A percentile compares a stretch with the other conserved stretches of the same genome.
These are phyloP conservation scores for Aspergillus ruber DNA, from an alignment of 2,329 filamentous ascomycete genomes.

Conservation along the genomic window DNA sequence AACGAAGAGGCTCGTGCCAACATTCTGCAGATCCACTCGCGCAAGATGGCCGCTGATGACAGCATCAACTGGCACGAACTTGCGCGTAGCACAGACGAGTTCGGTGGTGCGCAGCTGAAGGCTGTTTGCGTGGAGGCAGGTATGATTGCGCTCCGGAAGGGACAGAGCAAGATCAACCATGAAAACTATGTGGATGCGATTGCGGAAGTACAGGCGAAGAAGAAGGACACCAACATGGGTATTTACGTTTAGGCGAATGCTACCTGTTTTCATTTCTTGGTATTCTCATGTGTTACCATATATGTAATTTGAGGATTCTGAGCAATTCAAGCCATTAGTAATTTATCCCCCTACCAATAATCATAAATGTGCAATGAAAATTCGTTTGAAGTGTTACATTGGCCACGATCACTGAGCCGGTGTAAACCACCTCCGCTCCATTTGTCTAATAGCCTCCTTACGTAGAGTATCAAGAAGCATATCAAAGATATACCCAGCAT, in stretches of 20 bases:
- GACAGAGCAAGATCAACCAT: conserved; percentile 93
- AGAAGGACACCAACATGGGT: conserved; percentile 66
- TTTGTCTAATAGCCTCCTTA: too few relatives aligned
- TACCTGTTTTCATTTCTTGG: neutral
- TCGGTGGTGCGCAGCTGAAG: conserved; percentile 95
- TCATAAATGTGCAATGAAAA: too few relatives aligned
- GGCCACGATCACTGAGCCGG: too few relatives aligned
- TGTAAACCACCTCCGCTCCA: too few relatives aligned
- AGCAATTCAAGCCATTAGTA: too few relatives aligned
- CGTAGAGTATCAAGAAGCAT: too few relatives aligned
- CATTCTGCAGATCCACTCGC: conserved; percentile 93
- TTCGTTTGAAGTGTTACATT: too few relatives aligned
- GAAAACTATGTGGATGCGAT: conserved; percentile 99
- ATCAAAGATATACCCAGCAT: too few relatives aligned
- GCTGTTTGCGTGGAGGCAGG: conserved; percentile 97
- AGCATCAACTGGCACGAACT: conserved; percentile 93
- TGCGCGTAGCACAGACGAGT: conserved; percentile 95
- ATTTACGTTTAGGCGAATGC: conserved; percentile 33
- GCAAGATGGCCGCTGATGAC: conserved; percentile 95
- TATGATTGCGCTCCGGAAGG: conserved; percentile 94
- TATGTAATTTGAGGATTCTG: too few relatives aligned
- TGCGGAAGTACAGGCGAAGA: conserved; percentile 79
- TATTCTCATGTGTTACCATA: neutral
- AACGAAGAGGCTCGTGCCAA: conserved; percentile 97
- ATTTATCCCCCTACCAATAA: too few relatives aligned